A percentile compares a stretch with the other conserved stretches of the same genome.
Evolutionary conservation across 495 filamentous ascomycete species (phyloP).

Genomic region (Aspergillus baeticus): DNA sequence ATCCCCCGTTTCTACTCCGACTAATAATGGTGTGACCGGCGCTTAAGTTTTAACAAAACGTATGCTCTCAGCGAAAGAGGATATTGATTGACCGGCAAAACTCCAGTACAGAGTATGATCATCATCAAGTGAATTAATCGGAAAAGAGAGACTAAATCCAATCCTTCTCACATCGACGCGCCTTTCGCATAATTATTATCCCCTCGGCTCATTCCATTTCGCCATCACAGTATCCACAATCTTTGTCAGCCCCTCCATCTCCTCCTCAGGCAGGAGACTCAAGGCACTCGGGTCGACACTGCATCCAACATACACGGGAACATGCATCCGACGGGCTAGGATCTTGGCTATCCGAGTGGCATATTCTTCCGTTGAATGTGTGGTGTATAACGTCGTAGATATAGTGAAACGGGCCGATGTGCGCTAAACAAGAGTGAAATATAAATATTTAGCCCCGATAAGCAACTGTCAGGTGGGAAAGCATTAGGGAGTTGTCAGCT

Average conservation of each 20-base stretch:
- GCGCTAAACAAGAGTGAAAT: slow-evolving; percentile 25
- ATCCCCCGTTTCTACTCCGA: neutral
- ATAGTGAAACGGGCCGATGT: slow-evolving; percentile 44
- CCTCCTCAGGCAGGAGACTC: slow-evolving; percentile 82
- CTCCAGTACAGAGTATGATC: neutral
- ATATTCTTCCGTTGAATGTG: slow-evolving; percentile 77
- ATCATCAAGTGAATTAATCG: neutral
- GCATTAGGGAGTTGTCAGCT: slow-evolving; percentile 19
- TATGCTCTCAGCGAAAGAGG: no score
- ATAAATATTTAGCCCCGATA: neutral
- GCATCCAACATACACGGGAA: slow-evolving; percentile 83
- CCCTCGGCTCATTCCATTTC: slow-evolving; percentile 40
- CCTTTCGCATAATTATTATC: slow-evolving; percentile 6
- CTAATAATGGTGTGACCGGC: neutral
- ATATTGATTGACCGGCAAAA: neutral
- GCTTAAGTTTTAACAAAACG: neutral
- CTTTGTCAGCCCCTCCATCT: slow-evolving; percentile 81
- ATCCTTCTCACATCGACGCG: neutral
- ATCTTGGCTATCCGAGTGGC: slow-evolving; percentile 81
- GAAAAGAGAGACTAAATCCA: neutral
- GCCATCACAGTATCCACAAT: slow-evolving; percentile 67
- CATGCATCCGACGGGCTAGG: slow-evolving; percentile 63
- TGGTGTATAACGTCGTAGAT: slow-evolving; percentile 76
- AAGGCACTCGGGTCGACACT: slow-evolving; percentile 59
- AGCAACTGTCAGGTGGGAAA: neutral